phyloP scores from a whole-genome alignment of 768 basidiomycete species.

The Leccinum subgranulosum region DNA sequence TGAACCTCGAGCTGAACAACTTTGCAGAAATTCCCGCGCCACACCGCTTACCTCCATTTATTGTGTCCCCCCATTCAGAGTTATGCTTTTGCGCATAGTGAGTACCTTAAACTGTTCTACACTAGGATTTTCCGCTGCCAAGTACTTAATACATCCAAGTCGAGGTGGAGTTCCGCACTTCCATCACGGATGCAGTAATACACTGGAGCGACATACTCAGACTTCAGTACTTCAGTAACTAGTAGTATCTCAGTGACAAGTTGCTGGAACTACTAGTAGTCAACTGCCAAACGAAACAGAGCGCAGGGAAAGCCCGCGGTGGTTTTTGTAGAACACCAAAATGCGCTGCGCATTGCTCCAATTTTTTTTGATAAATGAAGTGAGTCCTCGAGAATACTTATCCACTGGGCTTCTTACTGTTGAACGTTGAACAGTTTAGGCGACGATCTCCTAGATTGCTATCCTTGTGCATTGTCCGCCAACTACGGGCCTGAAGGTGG shows the following conservation, averaged over 20 bases:
- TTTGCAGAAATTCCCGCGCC: neutral
- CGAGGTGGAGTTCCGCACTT: neutral
- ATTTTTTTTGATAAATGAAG: too few species aligned
- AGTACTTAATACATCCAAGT: neutral
- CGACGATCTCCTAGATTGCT: neutral
- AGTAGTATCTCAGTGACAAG: neutral
- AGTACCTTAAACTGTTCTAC: neutral
- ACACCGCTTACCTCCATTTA: neutral
- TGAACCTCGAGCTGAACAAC: too few species aligned
- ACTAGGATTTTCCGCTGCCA: neutral
- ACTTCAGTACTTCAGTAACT: too few species aligned
- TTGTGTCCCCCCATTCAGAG: too few species aligned
- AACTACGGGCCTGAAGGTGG: neutral
- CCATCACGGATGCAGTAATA: neutral
- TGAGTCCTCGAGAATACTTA: too few species aligned
- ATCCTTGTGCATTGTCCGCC: neutral
- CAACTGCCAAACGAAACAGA: neutral
- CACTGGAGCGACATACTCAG: neutral
- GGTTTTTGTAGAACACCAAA: neutral
- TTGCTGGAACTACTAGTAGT: neutral
- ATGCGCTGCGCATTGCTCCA: neutral
- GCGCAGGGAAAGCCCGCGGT: neutral
- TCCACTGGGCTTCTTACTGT: neutral
- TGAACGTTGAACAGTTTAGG: neutral
- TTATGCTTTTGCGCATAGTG: too few species aligned